Conservation (phyloP, 129 eudicot species). For the Glebionis coronaria region DNA sequence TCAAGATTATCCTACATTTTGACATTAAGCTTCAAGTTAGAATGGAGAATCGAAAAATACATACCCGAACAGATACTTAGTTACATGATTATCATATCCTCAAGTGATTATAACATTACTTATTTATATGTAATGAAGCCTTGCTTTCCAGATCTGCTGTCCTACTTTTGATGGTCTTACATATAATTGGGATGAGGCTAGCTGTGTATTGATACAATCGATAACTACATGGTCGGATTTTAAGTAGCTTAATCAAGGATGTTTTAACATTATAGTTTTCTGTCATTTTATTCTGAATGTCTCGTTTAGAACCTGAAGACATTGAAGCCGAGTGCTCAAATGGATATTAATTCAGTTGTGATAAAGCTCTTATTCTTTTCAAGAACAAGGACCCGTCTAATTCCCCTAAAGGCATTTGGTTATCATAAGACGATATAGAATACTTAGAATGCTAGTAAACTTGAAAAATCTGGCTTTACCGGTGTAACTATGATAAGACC, state of each 20-base stretch:
- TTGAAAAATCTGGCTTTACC: conserved; percentile 51
- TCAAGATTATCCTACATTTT: too few species aligned
- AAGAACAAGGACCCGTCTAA: too few species aligned
- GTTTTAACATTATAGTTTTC: neutral
- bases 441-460: conserved; percentile 48
- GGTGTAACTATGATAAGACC: conserved; percentile 50
- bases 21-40: too few species aligned
- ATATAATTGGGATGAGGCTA: conserved; percentile 15
- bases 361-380: too few species aligned
- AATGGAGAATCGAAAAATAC: too few species aligned
- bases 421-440: conserved; percentile 54
- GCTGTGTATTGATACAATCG: conserved; percentile 39
- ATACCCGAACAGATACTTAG: too few species aligned
- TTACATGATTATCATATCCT: too few species aligned
- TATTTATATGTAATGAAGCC: neutral
- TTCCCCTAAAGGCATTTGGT: too few species aligned
- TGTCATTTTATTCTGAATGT: too few species aligned
- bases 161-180: conserved; percentile 29
- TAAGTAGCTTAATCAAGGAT: conserved; percentile 27
- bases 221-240: conserved; percentile 49
- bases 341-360: too few species aligned
- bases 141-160: conserved; percentile 34
- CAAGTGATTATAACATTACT: neutral
- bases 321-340: too few species aligned
- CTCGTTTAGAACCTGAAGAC: conserved; percentile 36